Evolutionary conservation across 495 filamentous ascomycete species (phyloP), one percentile per base, ranked within the genome.

Genomic region (Neurospora discreta): DNA sequence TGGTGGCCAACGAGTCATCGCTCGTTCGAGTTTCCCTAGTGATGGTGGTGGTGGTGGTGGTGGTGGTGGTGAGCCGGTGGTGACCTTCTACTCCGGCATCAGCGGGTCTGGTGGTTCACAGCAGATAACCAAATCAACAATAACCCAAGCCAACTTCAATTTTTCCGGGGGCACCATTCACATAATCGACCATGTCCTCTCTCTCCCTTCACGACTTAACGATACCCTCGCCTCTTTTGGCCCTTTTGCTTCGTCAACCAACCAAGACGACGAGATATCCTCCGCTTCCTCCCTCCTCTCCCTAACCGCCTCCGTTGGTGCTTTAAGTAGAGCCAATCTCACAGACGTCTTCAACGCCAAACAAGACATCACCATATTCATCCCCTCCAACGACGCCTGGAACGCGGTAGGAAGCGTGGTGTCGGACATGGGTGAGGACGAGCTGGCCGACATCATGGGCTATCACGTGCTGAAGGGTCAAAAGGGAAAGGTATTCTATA

Each of bases 151-250:
- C 84, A 82, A 92, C 77, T 74, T 89, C 58, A 82, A 83, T 72
- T 92, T 91, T 80, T 84, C 82, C 41, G 85, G 87, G 20, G 91
- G 91, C 43, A 84, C 89, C 1, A 81, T 92, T 39, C 90, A 93
- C 77, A 79, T 92, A 60, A 87, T 93, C 75, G 86, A 92, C 78
- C 78, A 73, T 8, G 79, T 89, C 60, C 82, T 92, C 9, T 81
- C 82, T 23, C 78, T 91, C 40, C 91, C 91, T 0, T 46, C 78
- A 52, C 85, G 85, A 72, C 72, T 90, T 67, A 80, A 81, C 18
- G 76, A 79, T 23, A 89, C 88, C 0, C 68, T 82, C 9, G 52
- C 52, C 5, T 65, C 52, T 36, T 65, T 65, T 33, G 1, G 15
- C 26, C 52, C 26, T 33, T 60, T 26, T 26, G 16, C 46, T 58